Evolutionary conservation across 768 basidiomycete genomes (phyloP), one percentile per base, ranked within the genome.

Genomic region (Antrodiella citrinella): DNA sequence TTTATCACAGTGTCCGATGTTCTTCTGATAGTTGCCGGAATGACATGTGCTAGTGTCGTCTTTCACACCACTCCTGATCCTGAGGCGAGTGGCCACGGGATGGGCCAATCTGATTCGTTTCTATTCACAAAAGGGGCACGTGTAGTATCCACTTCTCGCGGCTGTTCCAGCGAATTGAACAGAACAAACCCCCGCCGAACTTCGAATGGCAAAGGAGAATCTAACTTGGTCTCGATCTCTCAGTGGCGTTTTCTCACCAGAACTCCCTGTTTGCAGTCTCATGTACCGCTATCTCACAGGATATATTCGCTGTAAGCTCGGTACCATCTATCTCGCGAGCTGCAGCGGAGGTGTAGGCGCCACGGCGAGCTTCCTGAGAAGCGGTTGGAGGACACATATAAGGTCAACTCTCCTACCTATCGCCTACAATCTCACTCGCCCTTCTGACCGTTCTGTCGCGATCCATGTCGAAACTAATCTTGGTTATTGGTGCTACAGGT

Each of bases 401-500:
- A 35, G 30, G 30, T 15, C 15, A 35, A 7, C 30, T 35, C 30
- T 7, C 7, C 7, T 35, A 35, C 30, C 30, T 35, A 35, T 7
- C 7, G 30, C n/a, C 30, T 15, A 35, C 30, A 35, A 7, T 35
- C 30, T 35, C 30, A 35, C n/a, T n/a, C n/a, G n/a, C n/a, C n/a
- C n/a, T n/a, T n/a, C n/a, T n/a, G 15, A 20, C 23, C 12, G 18
- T 48, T 25, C n/a, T 25, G 10, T 42, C 50, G 4, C n/a, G n/a
- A n/a, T n/a, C n/a, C 41, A 43, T 43, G 41, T 7, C 41, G 7
- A 72, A 70, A 57, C 55, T 70, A 48, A 71, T 75, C 49, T 64
- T 73, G 40, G 70, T 75, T 38, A 68, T 75, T 24, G 73, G 73
- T 30, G 73, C 69, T 5, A 74, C 73, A 30, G 73, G 73, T 47